A percentile compares a stretch with the other conserved stretches of the same genome.
Conservation (phyloP, 345 rosid genomes). For the Iberis pinnata region DNA sequence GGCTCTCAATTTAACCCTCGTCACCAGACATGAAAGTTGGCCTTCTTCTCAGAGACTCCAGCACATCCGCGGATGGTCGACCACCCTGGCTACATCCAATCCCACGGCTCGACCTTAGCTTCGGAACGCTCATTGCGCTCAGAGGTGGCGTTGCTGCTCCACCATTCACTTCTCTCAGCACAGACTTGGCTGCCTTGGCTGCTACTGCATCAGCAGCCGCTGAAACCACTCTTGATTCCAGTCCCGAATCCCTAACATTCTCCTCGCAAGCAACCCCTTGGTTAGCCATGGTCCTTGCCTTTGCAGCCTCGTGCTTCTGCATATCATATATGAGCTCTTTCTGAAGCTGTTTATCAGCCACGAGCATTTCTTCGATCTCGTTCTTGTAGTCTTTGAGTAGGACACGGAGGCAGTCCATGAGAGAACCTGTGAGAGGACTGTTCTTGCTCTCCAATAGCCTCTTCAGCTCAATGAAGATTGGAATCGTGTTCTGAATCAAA, state of each 20-base stretch:
- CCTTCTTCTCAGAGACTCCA: conserved; percentile 76
- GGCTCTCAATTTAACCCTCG: conserved; percentile 32
- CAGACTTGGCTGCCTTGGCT: conserved; percentile 55
- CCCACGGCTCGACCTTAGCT: conserved; percentile 46
- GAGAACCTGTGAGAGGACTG: conserved; percentile 83
- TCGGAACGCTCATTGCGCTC: conserved; percentile 66
- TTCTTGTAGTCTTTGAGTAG: conserved; percentile 90
- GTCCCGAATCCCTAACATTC: conserved; percentile 19
- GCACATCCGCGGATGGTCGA: conserved; percentile 45
- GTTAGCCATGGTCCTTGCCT: conserved; percentile 51
- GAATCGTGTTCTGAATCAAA: conserved; percentile 86
- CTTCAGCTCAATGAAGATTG: conserved; percentile 90
- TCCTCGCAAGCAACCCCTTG: conserved; percentile 37
- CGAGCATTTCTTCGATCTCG: conserved; percentile 83
- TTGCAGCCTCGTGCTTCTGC: conserved; percentile 71
- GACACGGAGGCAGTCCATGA: conserved; percentile 83
- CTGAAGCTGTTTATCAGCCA: conserved; percentile 92
- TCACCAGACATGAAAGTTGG: conserved; percentile 61
- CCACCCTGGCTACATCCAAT: conserved; percentile 32
- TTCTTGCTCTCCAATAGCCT: conserved; percentile 81
- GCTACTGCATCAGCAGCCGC: conserved; percentile 68
- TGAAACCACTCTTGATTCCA: conserved; percentile 42
- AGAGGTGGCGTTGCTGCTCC: conserved; percentile 59
- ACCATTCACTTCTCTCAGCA: conserved; percentile 58
- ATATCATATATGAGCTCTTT: conserved; percentile 90